A percentile compares a stretch with the other conserved stretches of the same genome.
These are phyloP conservation scores for Endoconidiophora polonica DNA, from an alignment of 2,329 filamentous ascomycete genomes.

Conservation along the genomic window DNA sequence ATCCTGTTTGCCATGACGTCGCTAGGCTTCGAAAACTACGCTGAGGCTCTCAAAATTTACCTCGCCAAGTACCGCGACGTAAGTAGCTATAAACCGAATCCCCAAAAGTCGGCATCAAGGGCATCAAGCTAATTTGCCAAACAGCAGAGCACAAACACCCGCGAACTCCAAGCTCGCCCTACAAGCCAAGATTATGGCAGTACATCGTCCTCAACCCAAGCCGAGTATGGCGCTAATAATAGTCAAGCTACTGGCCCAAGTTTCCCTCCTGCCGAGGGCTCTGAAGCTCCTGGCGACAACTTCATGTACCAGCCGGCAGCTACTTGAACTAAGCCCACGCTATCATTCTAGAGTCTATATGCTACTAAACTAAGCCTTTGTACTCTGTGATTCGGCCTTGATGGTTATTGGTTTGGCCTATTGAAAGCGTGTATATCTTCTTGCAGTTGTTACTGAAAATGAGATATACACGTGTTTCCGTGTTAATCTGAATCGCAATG, in stretches of 20 bases:
- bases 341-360: background rate
- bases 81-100: conserved; percentile 23
- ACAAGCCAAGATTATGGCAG: conserved; percentile 7
- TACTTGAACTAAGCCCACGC: background rate
- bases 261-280: conserved; percentile 15
- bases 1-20: conserved; percentile 99
- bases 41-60: conserved; percentile 95
- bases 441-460: too few relatives aligned
- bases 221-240: conserved; percentile 18
- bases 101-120: background rate
- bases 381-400: too few relatives aligned
- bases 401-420: too few relatives aligned
- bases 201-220: conserved; percentile 18
- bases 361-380: background rate
- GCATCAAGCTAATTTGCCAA: background rate
- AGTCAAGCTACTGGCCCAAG: conserved; percentile 16
- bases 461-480: too few relatives aligned
- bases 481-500: too few relatives aligned
- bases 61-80: conserved; percentile 96
- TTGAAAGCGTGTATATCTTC: too few relatives aligned
- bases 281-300: background rate
- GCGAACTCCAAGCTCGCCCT: conserved; percentile 3
- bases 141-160: conserved; percentile 9
- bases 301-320: conserved; percentile 1
- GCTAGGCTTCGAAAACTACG: conserved; percentile 95